These are phyloP conservation scores for Plasmodium ovale DNA, from an alignment of 169 alveolate genomes.

Conservation along the genomic window DNA sequence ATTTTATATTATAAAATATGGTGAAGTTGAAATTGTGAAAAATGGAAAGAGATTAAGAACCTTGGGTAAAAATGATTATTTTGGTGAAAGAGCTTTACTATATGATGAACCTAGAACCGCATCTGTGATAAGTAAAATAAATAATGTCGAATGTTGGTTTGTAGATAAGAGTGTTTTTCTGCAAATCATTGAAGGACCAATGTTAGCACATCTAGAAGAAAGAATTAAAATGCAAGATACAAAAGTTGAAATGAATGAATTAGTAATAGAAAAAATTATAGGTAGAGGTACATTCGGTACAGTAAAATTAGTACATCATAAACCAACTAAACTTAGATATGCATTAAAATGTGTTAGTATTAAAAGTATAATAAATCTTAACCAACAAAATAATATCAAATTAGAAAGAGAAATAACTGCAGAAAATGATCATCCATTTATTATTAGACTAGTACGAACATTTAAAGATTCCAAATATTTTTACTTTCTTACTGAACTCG, in stretches of 20 bases:
- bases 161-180: constrained; percentile 91
- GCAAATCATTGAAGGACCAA: constrained; percentile 87
- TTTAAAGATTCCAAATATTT: constrained; percentile 91
- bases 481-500: constrained; percentile 93
- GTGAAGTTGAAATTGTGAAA: constrained; percentile 92
- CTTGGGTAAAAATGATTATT: constrained; percentile 93
- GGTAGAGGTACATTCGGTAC: constrained; percentile 95
- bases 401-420: constrained; percentile 94
- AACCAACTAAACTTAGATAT: constrained; percentile 86
- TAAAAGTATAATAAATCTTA: constrained; percentile 83
- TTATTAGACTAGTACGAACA: constrained; percentile 92
- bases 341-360: constrained; percentile 94
- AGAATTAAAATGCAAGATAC: constrained; percentile 93
- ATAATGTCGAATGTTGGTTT: constrained; percentile 88
- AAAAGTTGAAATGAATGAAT: constrained; percentile 89
- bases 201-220: constrained; percentile 91
- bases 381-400: constrained; percentile 90
- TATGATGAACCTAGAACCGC: constrained; percentile 94
- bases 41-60: constrained; percentile 88
- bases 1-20: constrained; percentile 93
- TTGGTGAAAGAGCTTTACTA: constrained; percentile 96
- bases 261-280: constrained; percentile 84
- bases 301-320: constrained; percentile 91
- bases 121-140: constrained; percentile 88
- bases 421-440: constrained; percentile 96